Evolutionary conservation across 129 eudicot genomes (phyloP), one percentile per base, ranked within the genome.

Genomic region (Logfia minima): DNA sequence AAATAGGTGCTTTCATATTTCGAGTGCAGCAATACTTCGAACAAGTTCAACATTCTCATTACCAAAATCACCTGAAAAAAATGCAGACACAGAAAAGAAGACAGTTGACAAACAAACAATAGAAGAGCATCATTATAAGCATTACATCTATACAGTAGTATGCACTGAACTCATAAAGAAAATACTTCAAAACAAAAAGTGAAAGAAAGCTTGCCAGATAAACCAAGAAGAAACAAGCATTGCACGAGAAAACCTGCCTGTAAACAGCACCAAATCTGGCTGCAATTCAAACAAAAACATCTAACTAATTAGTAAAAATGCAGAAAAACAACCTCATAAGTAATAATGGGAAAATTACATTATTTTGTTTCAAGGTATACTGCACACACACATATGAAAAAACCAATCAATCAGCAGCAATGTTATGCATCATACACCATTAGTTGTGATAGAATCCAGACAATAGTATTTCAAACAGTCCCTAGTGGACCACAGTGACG

Each of bases 211-310:
- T 75, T 81, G 81, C 72, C 77, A 74, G 77, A 66, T 41, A 68
- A 51, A 70, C 60, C 74, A 72, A 77, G 74, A 74, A 74, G 65
- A 76, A 76, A 63, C 77, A 81, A 76, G 24, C 34, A 62, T 51
- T 39, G 69, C 66, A 37, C 16, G 28, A 59, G 13, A 41, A 61
- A 83, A 89, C 96, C 80, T 90, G 87, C 98, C 98, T 89, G 98
- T 93, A 78, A 90, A 93, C 65, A 93, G 84, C 80, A 93, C 98
- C 86, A 93, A 72, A 87, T 93, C 98, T 74, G 98, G 98, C 98
- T 93, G 98, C 95, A 90, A 83, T 79, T 56, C 76, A 77, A 70
- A 68, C 63, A 72, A 67, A 69, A 73, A 41, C 45, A 41, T 58
- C 8, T 43, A 80, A 74, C 60, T 74, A 75, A 74, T 48, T 19